Conservation (phyloP, 2,329 filamentous ascomycete species). For the Aureobasidium vineae region DNA sequence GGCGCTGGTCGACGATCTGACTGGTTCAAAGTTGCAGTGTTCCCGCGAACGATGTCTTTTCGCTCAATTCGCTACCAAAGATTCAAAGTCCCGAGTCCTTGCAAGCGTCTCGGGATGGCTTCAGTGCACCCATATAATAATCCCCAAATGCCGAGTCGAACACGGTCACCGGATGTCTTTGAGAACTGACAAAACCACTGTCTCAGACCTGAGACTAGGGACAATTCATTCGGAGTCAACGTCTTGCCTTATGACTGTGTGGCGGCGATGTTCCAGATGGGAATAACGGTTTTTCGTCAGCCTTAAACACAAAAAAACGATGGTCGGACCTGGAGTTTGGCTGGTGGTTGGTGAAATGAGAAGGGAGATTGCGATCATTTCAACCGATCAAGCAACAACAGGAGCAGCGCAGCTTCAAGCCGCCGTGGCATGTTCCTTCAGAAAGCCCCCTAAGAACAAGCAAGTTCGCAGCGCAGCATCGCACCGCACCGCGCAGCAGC, state of each 20-base stretch:
- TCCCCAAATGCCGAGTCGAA: slow-evolving; percentile 22
- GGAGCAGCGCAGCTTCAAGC: slow-evolving; percentile 21
- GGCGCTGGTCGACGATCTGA: slow-evolving; percentile 25
- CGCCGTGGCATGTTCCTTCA: slow-evolving; percentile 20
- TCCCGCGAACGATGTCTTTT: slow-evolving; percentile 27
- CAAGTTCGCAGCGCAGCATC: background rate
- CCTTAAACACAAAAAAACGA: slow-evolving; percentile 26
- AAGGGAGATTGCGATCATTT: slow-evolving; percentile 27
- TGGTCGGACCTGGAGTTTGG: slow-evolving; percentile 25
- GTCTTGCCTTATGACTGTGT: slow-evolving; percentile 27
- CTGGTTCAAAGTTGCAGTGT: slow-evolving; percentile 17
- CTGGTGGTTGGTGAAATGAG: slow-evolving; percentile 27
- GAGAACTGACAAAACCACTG: slow-evolving; percentile 25
- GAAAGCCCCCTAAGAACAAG: background rate
- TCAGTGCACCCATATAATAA: slow-evolving; percentile 26
- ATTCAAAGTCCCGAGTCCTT: slow-evolving; percentile 24
- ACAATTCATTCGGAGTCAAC: slow-evolving; percentile 19
- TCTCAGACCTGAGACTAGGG: slow-evolving; percentile 27
- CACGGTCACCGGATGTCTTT: slow-evolving; percentile 22
- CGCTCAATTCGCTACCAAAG: slow-evolving; percentile 27
- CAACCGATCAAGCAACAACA: slow-evolving; percentile 11
- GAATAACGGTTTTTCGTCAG: slow-evolving; percentile 27
- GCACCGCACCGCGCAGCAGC: background rate
- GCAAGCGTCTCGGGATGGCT: slow-evolving; percentile 27
- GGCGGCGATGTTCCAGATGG: slow-evolving; percentile 27